Base-by-base conservation (phyloP, 345 rosid genomes). In the Rhodamnia rubescens region DNA sequence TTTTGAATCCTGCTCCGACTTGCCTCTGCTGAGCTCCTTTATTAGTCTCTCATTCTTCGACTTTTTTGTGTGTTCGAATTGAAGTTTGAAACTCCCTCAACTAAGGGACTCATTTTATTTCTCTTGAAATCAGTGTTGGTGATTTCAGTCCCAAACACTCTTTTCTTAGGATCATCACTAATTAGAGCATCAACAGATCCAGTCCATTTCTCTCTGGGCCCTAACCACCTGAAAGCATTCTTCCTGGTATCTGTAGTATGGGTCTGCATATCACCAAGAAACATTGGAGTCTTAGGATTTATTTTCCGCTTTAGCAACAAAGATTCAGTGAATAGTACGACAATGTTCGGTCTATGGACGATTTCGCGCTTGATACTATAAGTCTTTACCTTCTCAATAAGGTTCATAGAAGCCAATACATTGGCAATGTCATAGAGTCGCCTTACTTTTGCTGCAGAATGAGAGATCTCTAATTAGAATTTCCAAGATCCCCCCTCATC, bases 161-260 rank as follows among this genome's bases (percentile, higher is more conserved):
- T 94, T 87, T 93, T 96, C 83, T 86, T 92, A 40, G 96, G 83
- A 81, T 92, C 94, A 1, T 85, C 49, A 52, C 85, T 87, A 85
- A 82, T 74, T 82, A 88, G 64, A 83, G 90, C 87, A 81, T 80
- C 87, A 61, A 86, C 88, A 57, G 90, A 87, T 59, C 86, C 89
- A 81, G 81, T 88, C 74, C 88, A 86, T 82, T 90, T 93, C 69
- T 92, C 93, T 74, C 84, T 89, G 84, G 90, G 88, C 78, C 98
- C 98, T 87, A 96, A 82, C 99, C 99, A 96, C 88, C 94, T 94
- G 89, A 93, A 96, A 55, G 98, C 98, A 83, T 96, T 98, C 86
- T 92, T 95, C 87, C 98, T 89, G 81, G 92, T 91, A 85, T 96
- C 97, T 81, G 93, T 50, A 50, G 93, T 92, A 90, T 96, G 99